phyloP scores from a whole-genome alignment of 2,329 filamentous ascomycete genomes.

The Beauveria rudraprayagi region DNA sequence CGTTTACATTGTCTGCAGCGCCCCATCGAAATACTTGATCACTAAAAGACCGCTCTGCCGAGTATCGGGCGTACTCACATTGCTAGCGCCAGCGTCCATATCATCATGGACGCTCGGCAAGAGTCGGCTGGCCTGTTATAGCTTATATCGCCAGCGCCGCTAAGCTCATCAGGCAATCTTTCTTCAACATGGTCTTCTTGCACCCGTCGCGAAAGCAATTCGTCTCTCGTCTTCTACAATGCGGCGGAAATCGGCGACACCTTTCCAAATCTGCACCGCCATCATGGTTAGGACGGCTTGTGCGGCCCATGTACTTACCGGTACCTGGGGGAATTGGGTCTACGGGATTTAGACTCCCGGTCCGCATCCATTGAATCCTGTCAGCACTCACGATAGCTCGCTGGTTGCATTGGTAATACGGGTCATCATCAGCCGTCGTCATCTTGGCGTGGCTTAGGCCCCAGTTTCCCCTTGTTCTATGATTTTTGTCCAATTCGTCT shows the following conservation, averaged over 20 bases:
- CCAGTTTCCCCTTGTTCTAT: background rate
- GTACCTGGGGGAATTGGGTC: constrained; percentile 1
- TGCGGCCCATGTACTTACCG: background rate
- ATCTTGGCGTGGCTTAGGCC: constrained; percentile 4
- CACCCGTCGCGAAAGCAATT: too few species aligned
- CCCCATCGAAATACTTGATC: too few species aligned
- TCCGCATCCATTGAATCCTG: background rate
- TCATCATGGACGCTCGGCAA: too few species aligned
- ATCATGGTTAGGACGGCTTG: background rate
- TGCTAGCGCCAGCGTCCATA: too few species aligned
- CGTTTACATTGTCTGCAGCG: too few species aligned
- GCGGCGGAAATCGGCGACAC: too few species aligned
- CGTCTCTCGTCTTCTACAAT: background rate
- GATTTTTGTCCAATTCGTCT: too few species aligned
- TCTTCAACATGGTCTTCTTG: too few species aligned
- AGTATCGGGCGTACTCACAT: too few species aligned
- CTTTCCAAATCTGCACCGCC: background rate
- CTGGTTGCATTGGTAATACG: background rate
- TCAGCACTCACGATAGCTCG: background rate
- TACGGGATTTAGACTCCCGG: background rate
- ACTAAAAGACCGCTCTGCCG: too few species aligned
- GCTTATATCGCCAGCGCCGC: background rate
- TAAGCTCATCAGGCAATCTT: background rate
- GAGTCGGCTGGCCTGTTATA: background rate
- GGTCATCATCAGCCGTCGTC: background rate